These are phyloP conservation scores for Astragalus membranaceus DNA, from an alignment of 306 rosid species.

Conservation along the genomic window DNA sequence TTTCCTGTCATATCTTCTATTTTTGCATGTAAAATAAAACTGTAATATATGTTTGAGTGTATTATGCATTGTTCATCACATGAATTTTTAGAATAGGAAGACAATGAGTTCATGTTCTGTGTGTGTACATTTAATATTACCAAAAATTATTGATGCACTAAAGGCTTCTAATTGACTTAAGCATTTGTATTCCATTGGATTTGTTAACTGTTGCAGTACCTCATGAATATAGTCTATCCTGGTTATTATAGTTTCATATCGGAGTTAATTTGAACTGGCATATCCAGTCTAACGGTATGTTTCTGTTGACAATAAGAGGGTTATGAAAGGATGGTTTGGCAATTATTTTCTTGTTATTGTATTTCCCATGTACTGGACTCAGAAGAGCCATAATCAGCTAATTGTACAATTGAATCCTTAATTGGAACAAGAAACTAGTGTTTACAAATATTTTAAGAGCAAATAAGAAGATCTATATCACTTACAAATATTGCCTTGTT, in stretches of 20 bases:
- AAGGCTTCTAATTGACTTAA: not conserved
- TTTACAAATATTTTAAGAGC: not conserved
- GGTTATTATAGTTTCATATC: not conserved
- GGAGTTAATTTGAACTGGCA: not conserved
- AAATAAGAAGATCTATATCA: too few species aligned
- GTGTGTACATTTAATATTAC: not conserved
- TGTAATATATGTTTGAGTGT: not conserved
- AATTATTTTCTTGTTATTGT: slow-evolving; percentile 12
- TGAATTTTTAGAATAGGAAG: not conserved
- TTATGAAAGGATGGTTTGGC: slow-evolving; percentile 4
- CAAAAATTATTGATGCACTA: not conserved
- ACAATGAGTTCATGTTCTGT: not conserved
- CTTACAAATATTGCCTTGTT: not conserved
- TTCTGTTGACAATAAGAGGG: not conserved
- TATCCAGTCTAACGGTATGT: not conserved
- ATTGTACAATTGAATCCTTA: not conserved
- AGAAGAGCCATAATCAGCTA: slow-evolving; percentile 3
- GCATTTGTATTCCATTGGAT: not conserved
- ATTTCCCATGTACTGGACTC: not conserved
- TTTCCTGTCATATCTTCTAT: not conserved
- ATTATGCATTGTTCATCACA: not conserved
- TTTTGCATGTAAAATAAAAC: not conserved
- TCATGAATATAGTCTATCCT: not conserved
- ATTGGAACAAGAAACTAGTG: not conserved
- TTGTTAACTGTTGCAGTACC: not conserved